Evolutionary conservation across 306 rosid genomes (phyloP).

Genomic region (Morella rubra): DNA sequence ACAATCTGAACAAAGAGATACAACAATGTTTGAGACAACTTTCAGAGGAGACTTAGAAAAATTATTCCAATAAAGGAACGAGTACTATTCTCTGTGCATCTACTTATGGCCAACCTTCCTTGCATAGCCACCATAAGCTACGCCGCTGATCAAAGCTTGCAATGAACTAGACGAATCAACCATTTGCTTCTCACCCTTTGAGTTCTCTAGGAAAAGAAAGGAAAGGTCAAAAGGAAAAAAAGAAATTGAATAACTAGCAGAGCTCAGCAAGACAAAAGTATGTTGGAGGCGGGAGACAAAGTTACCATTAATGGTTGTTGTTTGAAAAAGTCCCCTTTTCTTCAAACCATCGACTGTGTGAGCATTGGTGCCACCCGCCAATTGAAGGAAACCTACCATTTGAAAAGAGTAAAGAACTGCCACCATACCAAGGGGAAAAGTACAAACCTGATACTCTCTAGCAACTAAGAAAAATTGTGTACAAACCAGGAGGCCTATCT

Average conservation of each 20-base stretch:
- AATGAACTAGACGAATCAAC: conserved; percentile 30
- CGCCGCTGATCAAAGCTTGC: conserved; percentile 56
- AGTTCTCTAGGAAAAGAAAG: conserved; percentile 31
- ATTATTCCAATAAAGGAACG: background rate
- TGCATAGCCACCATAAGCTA: conserved; percentile 95
- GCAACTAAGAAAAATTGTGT: background rate
- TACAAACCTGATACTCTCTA: conserved; percentile 13
- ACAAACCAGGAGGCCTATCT: conserved; percentile 75
- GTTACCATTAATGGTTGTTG: conserved; percentile 39
- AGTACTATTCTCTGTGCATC: background rate
- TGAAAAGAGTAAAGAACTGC: conserved; percentile 13
- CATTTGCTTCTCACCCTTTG: conserved; percentile 30
- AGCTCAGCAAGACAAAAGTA: conserved; percentile 12
- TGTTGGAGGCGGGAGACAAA: background rate
- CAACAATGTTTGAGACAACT: background rate
- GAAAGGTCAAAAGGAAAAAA: conserved; percentile 1
- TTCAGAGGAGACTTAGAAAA: conserved; percentile 15
- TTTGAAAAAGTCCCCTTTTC: conserved; percentile 62
- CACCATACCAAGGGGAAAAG: conserved; percentile 2
- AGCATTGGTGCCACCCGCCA: conserved; percentile 95
- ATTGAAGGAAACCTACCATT: conserved; percentile 78
- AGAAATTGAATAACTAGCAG: background rate
- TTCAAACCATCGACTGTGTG: conserved; percentile 77
- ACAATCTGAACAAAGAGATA: conserved; percentile 53
- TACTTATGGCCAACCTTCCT: conserved; percentile 58